phyloP scores from a whole-genome alignment of 805 yeast genomes.

The Starmerella riodocensis region DNA sequence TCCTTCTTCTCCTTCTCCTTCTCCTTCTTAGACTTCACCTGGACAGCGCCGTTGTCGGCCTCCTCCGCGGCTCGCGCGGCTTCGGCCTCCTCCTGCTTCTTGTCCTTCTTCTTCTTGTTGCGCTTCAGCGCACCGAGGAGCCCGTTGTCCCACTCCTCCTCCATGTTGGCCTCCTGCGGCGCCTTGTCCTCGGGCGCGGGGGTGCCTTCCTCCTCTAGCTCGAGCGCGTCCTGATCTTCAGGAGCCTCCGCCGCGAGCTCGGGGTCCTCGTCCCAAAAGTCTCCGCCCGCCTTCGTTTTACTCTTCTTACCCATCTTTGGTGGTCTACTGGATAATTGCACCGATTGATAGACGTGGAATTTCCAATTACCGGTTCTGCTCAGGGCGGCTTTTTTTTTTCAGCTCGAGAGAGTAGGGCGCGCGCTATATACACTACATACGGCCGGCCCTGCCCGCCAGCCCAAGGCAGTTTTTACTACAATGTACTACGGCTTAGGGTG shows the following conservation, averaged over 20 bases:
- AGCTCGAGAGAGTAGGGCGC: too few species aligned
- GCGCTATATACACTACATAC: too few species aligned
- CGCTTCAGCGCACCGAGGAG: conserved; percentile 73
- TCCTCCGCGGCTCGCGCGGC: conserved; percentile 30
- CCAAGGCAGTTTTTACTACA: too few species aligned
- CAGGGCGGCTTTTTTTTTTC: too few species aligned
- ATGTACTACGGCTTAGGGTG: too few species aligned
- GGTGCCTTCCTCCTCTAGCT: conserved; percentile 34
- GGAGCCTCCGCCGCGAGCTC: conserved; percentile 32
- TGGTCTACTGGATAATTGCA: too few species aligned
- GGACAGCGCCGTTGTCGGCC: conserved; percentile 41
- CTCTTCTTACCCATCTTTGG: conserved; percentile 52
- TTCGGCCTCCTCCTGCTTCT: conserved; percentile 42
- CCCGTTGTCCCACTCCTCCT: conserved; percentile 38
- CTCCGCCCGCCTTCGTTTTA: conserved; percentile 54
- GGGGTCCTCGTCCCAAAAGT: conserved; percentile 67
- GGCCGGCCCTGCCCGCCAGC: too few species aligned
- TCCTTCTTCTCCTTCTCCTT: conserved; percentile 61
- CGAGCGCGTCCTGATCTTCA: conserved; percentile 38
- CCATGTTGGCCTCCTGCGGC: conserved; percentile 25
- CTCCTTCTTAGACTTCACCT: conserved; percentile 90
- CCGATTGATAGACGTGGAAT: too few species aligned
- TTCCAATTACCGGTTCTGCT: too few species aligned
- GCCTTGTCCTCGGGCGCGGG: conserved; percentile 29
- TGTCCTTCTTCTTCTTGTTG: conserved; percentile 65